These are phyloP conservation scores for Monilinia aucupariae DNA, from an alignment of 2,329 filamentous ascomycete genomes.

Conservation along the genomic window DNA sequence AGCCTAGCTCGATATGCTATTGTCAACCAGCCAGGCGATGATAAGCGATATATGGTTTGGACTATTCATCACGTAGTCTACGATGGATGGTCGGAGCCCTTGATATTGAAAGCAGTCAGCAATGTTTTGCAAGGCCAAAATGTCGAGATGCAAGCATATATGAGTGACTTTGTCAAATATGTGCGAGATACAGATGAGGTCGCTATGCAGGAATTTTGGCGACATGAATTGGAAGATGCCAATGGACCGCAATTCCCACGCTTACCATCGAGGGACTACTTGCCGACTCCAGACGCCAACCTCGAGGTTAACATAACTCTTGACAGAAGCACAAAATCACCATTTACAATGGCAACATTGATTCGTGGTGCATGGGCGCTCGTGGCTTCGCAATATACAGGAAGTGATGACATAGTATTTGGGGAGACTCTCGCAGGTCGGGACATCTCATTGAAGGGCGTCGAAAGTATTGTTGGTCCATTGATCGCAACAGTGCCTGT, in stretches of 20 bases:
- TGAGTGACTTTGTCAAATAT: slow-evolving; percentile 46
- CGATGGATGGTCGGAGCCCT: slow-evolving; percentile 47
- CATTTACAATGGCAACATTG: slow-evolving; percentile 25
- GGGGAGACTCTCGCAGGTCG: slow-evolving; percentile 43
- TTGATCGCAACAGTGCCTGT: slow-evolving; percentile 41
- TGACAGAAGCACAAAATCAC: slow-evolving; percentile 13
- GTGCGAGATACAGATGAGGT: slow-evolving; percentile 38
- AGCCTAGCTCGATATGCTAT: slow-evolving; percentile 26
- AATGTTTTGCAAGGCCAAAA: slow-evolving; percentile 24
- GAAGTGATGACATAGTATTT: slow-evolving; percentile 39
- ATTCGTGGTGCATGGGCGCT: slow-evolving; percentile 39
- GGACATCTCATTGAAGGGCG: slow-evolving; percentile 37
- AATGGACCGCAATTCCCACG: slow-evolving; percentile 46
- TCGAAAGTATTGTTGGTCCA: slow-evolving; percentile 42
- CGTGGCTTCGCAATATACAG: slow-evolving; percentile 38
- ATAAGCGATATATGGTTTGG: slow-evolving; percentile 43
- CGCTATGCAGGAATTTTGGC: slow-evolving; percentile 42
- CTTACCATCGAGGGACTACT: slow-evolving; percentile 42
- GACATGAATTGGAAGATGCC: slow-evolving; percentile 40
- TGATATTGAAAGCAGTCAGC: slow-evolving; percentile 32
- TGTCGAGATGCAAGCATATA: slow-evolving; percentile 32
- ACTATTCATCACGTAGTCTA: slow-evolving; percentile 53
- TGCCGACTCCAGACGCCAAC: slow-evolving; percentile 41
- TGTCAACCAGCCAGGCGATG: slow-evolving; percentile 18
- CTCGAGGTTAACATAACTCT: slow-evolving; percentile 39